Evolutionary conservation across 2,329 filamentous ascomycete genomes (phyloP).

Genomic region (Fusarium sp.): DNA sequence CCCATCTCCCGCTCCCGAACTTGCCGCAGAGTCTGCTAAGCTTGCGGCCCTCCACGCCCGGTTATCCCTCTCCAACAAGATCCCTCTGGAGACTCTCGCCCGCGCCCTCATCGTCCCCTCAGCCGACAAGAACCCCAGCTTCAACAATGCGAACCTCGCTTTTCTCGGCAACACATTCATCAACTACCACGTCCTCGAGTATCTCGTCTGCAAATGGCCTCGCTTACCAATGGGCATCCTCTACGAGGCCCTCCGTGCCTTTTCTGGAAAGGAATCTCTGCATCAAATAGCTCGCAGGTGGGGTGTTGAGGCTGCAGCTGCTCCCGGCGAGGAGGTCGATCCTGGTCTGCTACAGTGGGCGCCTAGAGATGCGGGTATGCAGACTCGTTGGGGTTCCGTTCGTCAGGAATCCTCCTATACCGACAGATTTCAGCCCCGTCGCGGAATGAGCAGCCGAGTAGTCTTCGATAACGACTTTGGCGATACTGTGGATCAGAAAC

Average conservation of each 20-base stretch:
- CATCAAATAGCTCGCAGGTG: conserved; percentile 81
- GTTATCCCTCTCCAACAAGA: conserved; percentile 80
- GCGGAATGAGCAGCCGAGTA: conserved; percentile 79
- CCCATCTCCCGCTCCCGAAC: conserved; percentile 77
- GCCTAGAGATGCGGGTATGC: conserved; percentile 57
- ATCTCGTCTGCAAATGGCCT: conserved; percentile 88
- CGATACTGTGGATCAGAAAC: conserved; percentile 57
- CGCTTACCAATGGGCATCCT: conserved; percentile 90
- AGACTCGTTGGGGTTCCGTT: conserved; percentile 63
- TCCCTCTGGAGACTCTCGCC: conserved; percentile 88
- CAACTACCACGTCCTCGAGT: conserved; percentile 89
- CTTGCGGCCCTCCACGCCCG: conserved; percentile 92
- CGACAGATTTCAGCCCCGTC: conserved; percentile 62
- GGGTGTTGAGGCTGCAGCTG: conserved; percentile 90
- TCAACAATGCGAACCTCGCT: conserved; percentile 90
- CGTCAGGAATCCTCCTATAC: conserved; percentile 61
- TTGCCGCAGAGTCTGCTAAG: conserved; percentile 81
- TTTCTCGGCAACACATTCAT: conserved; percentile 85
- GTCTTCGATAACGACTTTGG: conserved; percentile 89
- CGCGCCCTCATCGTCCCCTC: conserved; percentile 87
- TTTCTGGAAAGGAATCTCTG: conserved; percentile 80
- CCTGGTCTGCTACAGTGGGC: conserved; percentile 88
- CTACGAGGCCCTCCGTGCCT: conserved; percentile 87
- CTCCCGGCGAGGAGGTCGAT: conserved; percentile 91
- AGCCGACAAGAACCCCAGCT: conserved; percentile 80